phyloP scores from a whole-genome alignment of 2,329 filamentous ascomycete genomes.

The Fusarium albosuccineum region DNA sequence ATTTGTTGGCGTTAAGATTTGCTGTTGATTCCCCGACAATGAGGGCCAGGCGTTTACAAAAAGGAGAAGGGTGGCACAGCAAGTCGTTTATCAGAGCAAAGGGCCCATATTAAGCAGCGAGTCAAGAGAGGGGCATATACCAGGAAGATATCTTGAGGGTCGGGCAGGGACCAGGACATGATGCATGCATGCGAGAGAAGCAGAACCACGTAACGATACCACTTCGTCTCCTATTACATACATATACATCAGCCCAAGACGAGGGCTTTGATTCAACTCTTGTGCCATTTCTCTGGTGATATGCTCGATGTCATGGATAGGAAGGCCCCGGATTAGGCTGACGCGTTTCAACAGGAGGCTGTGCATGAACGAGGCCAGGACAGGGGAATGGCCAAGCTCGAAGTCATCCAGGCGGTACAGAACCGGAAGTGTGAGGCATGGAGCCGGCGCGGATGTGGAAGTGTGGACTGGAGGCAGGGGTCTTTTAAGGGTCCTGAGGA shows the following conservation, averaged over 20 bases:
- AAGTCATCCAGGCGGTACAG: background rate
- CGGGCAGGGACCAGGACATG: constrained; percentile 22
- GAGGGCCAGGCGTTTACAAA: constrained; percentile 42
- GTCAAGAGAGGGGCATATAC: constrained; percentile 32
- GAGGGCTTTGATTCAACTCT: constrained; percentile 6
- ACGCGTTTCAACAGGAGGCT: constrained; percentile 14
- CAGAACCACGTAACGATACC: constrained; percentile 43
- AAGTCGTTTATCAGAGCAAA: constrained; percentile 25
- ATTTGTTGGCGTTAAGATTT: constrained; percentile 38
- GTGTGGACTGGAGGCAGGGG: constrained; percentile 4
- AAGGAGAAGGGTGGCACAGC: constrained; percentile 28
- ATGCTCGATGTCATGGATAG: background rate
- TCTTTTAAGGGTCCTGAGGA: background rate
- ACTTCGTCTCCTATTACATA: constrained; percentile 40
- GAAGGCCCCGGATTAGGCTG: background rate
- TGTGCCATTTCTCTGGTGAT: background rate
- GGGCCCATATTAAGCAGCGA: constrained; percentile 10
- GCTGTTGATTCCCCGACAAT: constrained; percentile 16
- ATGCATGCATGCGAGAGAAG: constrained; percentile 41
- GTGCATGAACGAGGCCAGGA: constrained; percentile 3
- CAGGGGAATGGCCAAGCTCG: background rate
- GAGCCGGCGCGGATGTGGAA: background rate
- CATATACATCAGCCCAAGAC: constrained; percentile 22
- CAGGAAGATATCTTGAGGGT: constrained; percentile 28
- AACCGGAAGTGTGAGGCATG: background rate